Percentiles rank a stretch among this genome's conserved stretches.
Evolutionary conservation across 192 early-diverging fungal genomes (phyloP).

Genomic region (Entophlyctis luteolus): DNA sequence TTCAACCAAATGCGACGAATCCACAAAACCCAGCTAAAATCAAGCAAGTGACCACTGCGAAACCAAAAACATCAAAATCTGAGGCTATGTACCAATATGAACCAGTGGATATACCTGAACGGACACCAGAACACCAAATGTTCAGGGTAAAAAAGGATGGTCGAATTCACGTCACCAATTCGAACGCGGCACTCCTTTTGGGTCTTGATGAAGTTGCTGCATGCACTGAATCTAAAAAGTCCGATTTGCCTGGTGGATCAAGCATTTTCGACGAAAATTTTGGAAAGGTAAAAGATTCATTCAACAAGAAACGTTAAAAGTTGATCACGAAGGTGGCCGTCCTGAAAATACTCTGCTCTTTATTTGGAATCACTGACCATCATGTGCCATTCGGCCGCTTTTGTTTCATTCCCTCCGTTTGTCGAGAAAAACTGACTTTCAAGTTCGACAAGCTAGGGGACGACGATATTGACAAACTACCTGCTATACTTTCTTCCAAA

Average conservation of each 20-base stretch:
- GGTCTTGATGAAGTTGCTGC: constrained; percentile 1
- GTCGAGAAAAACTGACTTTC: constrained; percentile 23
- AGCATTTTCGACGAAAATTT: constrained; percentile 22
- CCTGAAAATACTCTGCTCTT: constrained; percentile 13
- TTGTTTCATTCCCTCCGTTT: background rate
- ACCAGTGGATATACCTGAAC: background rate
- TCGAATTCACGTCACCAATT: constrained; percentile 10
- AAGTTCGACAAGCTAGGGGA: constrained; percentile 18
- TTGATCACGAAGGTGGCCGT: constrained; percentile 31
- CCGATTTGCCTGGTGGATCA: too few relatives aligned
- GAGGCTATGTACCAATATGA: background rate
- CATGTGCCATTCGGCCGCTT: constrained; percentile 27
- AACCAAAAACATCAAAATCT: background rate
- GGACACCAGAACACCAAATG: background rate
- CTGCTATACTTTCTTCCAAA: background rate
- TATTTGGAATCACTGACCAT: constrained; percentile 28
- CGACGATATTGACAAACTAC: constrained; percentile 13
- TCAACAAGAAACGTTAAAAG: too few relatives aligned
- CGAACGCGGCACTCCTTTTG: constrained; percentile 8
- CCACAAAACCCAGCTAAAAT: constrained; percentile 3
- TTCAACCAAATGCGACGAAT: background rate
- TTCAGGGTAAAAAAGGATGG: too few relatives aligned
- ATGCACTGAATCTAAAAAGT: too few relatives aligned
- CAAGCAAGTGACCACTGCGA: background rate
- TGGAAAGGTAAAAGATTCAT: constrained; percentile 15